Percentiles rank a stretch among this genome's conserved stretches.
Evolutionary conservation across 768 basidiomycete species (phyloP).

Genomic region (Favolaschia claudopus): DNA sequence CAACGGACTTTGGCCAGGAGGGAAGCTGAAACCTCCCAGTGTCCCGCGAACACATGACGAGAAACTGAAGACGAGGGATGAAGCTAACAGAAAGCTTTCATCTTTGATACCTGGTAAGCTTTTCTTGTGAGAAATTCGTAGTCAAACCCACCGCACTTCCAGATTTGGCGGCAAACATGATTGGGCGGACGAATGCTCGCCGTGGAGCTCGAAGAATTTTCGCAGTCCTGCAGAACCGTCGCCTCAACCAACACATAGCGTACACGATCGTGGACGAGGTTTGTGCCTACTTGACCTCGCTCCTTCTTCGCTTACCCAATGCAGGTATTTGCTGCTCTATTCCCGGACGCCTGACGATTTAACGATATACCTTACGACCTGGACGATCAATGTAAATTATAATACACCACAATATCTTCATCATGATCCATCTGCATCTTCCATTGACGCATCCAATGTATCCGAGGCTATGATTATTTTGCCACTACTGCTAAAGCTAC

Average conservation of each 20-base stretch:
- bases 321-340: slow-evolving; percentile 68
- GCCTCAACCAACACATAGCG: slow-evolving; percentile 93
- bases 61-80: slow-evolving; percentile 79
- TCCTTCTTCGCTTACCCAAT: background rate
- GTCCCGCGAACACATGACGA: slow-evolving; percentile 81
- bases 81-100: slow-evolving; percentile 90
- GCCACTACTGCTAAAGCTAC: background rate
- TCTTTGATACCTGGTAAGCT: slow-evolving; percentile 86
- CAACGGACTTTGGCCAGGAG: slow-evolving; percentile 87
- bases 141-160: slow-evolving; percentile 2
- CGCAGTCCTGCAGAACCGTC: slow-evolving; percentile 90
- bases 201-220: slow-evolving; percentile 93
- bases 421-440: background rate
- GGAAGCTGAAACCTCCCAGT: slow-evolving; percentile 66
- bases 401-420: slow-evolving; percentile 12
- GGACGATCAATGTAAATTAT: slow-evolving; percentile 16
- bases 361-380: slow-evolving; percentile 11
- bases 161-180: slow-evolving; percentile 98
- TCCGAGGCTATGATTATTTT: slow-evolving; percentile 2
- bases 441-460: background rate
- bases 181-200: slow-evolving; percentile 94
- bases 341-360: slow-evolving; percentile 53
- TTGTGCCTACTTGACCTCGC: slow-evolving; percentile 18
- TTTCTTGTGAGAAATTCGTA: background rate
- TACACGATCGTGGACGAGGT: slow-evolving; percentile 94